These are phyloP conservation scores for Xylaria sp. DNA, from an alignment of 2,329 filamentous ascomycete genomes.

Conservation along the genomic window DNA sequence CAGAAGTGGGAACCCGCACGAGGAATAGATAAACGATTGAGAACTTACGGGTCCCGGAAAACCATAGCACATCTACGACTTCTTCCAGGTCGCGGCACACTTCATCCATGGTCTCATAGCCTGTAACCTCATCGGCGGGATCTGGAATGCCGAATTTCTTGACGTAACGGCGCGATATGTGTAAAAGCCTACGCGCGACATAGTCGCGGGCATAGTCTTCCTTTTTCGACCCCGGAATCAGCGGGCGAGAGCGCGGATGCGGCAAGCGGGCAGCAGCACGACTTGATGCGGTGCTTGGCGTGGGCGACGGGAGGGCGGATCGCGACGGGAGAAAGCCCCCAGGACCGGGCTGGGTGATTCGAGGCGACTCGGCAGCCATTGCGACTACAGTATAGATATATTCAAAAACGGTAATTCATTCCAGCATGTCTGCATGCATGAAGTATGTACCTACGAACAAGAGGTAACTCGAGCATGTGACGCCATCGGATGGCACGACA, in stretches of 20 bases:
- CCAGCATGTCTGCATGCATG: not conserved
- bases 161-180: conserved; percentile 67
- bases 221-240: conserved; percentile 67
- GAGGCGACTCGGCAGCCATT: conserved; percentile 43
- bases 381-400: conserved; percentile 16
- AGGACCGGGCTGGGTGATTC: conserved; percentile 22
- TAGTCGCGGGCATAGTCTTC: conserved; percentile 69
- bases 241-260: conserved; percentile 62
- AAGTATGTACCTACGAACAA: not conserved
- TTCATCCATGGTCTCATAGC: conserved; percentile 72
- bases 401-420: not conserved
- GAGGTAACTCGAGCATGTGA: conserved; percentile 9
- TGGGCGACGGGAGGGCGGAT: conserved; percentile 62
- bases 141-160: conserved; percentile 65
- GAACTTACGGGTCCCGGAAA: conserved; percentile 82
- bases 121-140: conserved; percentile 59
- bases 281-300: conserved; percentile 61
- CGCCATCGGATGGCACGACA: conserved; percentile 10
- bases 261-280: conserved; percentile 58
- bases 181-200: conserved; percentile 62
- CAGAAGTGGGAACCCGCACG: conserved; percentile 7
- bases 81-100: conserved; percentile 78
- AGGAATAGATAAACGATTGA: not conserved
- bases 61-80: conserved; percentile 84
- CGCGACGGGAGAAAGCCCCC: conserved; percentile 63